phyloP scores from a whole-genome alignment of 2,329 filamentous ascomycete species.

The Teratosphaeria gauchensis region DNA sequence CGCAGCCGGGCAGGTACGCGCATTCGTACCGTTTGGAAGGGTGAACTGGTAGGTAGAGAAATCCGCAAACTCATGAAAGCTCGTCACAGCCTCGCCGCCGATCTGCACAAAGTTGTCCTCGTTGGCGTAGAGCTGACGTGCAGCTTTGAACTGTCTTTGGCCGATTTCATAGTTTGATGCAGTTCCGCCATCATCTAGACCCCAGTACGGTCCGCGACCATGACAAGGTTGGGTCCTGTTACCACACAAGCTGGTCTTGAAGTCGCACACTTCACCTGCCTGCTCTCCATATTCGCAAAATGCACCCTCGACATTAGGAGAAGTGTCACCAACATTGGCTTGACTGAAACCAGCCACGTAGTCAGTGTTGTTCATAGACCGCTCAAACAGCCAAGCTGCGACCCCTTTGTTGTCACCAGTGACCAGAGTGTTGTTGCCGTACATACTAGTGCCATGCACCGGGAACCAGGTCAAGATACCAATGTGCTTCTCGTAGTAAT shows the following conservation, averaged over 20 bases:
- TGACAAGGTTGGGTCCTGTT: slow-evolving; percentile 63
- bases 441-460: slow-evolving; percentile 82
- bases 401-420: slow-evolving; percentile 97
- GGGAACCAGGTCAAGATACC: slow-evolving; percentile 86
- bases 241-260: slow-evolving; percentile 77
- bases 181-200: slow-evolving; percentile 52
- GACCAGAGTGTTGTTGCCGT: slow-evolving; percentile 83
- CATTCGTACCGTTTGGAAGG: slow-evolving; percentile 61
- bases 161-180: slow-evolving; percentile 70
- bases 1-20: slow-evolving; percentile 72
- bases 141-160: slow-evolving; percentile 57
- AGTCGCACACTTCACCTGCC: slow-evolving; percentile 54
- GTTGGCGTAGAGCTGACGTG: slow-evolving; percentile 49
- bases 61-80: slow-evolving; percentile 78
- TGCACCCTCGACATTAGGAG: slow-evolving; percentile 76
- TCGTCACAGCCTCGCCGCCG: slow-evolving; percentile 58
- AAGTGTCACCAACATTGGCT: slow-evolving; percentile 82
- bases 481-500: slow-evolving; percentile 64
- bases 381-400: slow-evolving; percentile 75
- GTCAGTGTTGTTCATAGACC: slow-evolving; percentile 45
- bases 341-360: slow-evolving; percentile 93
- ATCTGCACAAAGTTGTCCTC: slow-evolving; percentile 38
- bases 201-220: slow-evolving; percentile 61
- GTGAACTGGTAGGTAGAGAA: slow-evolving; percentile 66
- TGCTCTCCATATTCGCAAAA: slow-evolving; percentile 76